Percentiles rank a stretch among this genome's conserved stretches.
Conservation (phyloP, 768 basidiomycete genomes). For the Daedaleopsis sinensis region DNA sequence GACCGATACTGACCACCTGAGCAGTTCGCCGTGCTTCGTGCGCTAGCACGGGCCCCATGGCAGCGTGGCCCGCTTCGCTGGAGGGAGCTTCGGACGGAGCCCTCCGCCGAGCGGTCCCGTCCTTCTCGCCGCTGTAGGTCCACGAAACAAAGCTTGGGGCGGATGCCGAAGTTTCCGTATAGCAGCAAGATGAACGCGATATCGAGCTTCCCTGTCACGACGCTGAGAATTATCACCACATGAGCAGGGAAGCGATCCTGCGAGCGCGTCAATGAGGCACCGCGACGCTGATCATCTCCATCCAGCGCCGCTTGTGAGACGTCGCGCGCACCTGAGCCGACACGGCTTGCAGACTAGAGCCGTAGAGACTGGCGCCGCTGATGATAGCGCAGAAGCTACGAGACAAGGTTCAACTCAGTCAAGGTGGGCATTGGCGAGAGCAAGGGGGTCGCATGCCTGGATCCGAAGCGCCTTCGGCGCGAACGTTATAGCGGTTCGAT, state of each 20-base stretch:
- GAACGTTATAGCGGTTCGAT: conserved; percentile 9
- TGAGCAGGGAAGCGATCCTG: conserved; percentile 1
- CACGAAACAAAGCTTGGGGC: conserved; percentile 10
- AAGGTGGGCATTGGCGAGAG: background rate
- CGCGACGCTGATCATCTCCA: conserved; percentile 14
- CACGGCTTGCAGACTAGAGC: background rate
- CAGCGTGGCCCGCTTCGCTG: conserved; percentile 2
- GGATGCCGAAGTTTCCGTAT: conserved; percentile 1
- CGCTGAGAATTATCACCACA: background rate
- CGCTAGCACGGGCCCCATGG: conserved; percentile 12
- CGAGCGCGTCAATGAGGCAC: conserved; percentile 4
- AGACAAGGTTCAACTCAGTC: background rate
- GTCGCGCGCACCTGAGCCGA: conserved; percentile 3
- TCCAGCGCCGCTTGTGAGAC: conserved; percentile 2
- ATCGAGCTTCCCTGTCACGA: background rate
- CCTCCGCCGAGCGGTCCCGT: conserved; percentile 18
- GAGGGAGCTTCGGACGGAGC: conserved; percentile 5
- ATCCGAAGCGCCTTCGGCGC: background rate
- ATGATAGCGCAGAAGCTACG: background rate
- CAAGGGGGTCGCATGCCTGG: background rate
- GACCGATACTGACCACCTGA: conserved; percentile 13
- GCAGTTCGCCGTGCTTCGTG: conserved; percentile 20
- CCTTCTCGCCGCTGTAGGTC: conserved; percentile 24
- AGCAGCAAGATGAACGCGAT: background rate
- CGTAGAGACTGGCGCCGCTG: conserved; percentile 1